Evolutionary conservation across 2,329 filamentous ascomycete species (phyloP), one percentile per base, ranked within the genome.

Genomic region (Arthrobotrys pseudoclavata): DNA sequence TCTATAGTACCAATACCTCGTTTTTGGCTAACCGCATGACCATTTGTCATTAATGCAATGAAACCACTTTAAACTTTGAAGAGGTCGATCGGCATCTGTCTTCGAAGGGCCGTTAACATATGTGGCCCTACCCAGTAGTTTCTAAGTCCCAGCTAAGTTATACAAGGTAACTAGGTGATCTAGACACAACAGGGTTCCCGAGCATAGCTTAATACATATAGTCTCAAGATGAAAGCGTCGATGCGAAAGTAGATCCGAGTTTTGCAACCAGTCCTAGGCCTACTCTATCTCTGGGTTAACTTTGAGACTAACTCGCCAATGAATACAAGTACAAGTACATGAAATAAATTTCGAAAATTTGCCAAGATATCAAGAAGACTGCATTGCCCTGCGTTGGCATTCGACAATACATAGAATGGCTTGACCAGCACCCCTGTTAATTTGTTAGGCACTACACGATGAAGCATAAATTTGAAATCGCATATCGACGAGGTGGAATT

Each of bases 371-470:
- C 9, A 13, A 48, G 50, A 53, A 9, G 24, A 9, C 26, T 53
- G 50, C 24, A 53, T 18, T 15, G 13, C 12, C 13, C 37, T 40
- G 13, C 37, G 37, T 12, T n/a, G 37, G 15, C 37, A 12, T 6
- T 20, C n/a, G 18, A 22, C 4, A 5, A n/a, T 18, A 15, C 50
- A 31, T 15, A 31, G 26, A 4, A 31, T 13, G 52, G 50, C 18
- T 40, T 40, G 10, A 42, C 31, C 13, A n/a, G 55, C 3, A 63
- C 34, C 68, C 68, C 18, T 70, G 67, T 29, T 15, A n/a, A 52
- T 61, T 26, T 52, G n/a, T 5, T 15, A 22, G 40, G 10, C 57
- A 55, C 52, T 63, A 20, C 53, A 69, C 34, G 18, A 18, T 37
- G 40, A 18, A 55, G 15, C 6, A 24, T 20, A 22, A 53, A 13